A percentile compares a stretch with the other conserved stretches of the same genome.
phyloP scores from a whole-genome alignment of 139 green algal genomes.

The Tetradesmus obliquus region DNA sequence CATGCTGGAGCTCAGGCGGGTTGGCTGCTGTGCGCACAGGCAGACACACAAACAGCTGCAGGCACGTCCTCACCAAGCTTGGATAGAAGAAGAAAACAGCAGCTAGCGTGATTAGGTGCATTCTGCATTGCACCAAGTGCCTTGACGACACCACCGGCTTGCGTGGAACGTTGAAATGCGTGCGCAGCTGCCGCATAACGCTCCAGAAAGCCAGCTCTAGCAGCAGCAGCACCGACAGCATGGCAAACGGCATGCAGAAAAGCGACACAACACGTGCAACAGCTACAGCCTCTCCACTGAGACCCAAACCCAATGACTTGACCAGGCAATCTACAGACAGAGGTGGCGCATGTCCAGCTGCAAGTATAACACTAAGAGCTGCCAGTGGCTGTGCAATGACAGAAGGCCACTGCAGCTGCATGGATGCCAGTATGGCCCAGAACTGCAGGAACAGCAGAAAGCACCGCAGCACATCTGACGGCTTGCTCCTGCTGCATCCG shows the following conservation, averaged over 20 bases:
- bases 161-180: background rate
- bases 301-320: background rate
- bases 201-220: background rate
- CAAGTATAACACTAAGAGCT: background rate
- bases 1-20: background rate
- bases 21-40: background rate
- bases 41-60: background rate
- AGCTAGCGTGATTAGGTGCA: background rate
- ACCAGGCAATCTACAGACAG: background rate
- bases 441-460: background rate
- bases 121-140: background rate
- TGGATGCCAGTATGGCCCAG: background rate
- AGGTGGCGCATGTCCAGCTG: background rate
- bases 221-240: background rate
- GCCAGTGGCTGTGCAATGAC: background rate
- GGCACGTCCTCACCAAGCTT: background rate
- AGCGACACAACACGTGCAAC: background rate
- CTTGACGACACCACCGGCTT: background rate
- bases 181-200: background rate
- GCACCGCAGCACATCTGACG: background rate
- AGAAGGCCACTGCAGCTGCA: background rate
- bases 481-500: background rate
- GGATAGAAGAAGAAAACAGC: background rate
- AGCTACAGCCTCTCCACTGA: background rate
- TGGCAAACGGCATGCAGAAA: background rate